Evolutionary conservation across 1,284 basidiomycete genomes (phyloP).

Genomic region (Inonotus obliquus): DNA sequence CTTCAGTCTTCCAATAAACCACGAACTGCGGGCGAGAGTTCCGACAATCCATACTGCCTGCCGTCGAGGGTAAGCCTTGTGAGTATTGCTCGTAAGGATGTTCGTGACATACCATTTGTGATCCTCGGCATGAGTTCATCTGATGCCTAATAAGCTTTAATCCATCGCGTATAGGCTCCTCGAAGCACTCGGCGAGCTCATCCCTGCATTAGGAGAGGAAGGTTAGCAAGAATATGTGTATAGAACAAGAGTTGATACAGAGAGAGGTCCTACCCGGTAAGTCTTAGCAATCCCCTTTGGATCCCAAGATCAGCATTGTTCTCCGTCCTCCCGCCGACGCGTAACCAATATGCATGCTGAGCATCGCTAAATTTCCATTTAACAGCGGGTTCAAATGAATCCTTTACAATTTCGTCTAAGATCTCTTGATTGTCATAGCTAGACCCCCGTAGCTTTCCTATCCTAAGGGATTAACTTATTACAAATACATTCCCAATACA

Average conservation of each 20-base stretch:
- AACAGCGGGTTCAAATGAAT: slow-evolving; percentile 72
- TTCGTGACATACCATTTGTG: slow-evolving; percentile 46
- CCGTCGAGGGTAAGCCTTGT: slow-evolving; percentile 24
- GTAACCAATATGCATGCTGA: slow-evolving; percentile 62
- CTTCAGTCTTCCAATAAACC: slow-evolving; percentile 69
- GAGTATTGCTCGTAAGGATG: background rate
- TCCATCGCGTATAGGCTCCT: slow-evolving; percentile 69
- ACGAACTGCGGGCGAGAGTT: slow-evolving; percentile 73
- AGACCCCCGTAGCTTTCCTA: slow-evolving; percentile 10
- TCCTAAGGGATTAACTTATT: background rate
- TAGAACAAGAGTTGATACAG: background rate
- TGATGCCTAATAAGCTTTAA: slow-evolving; percentile 61
- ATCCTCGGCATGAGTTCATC: slow-evolving; percentile 56
- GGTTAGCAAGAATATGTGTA: slow-evolving; percentile 6
- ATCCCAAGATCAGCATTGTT: slow-evolving; percentile 63
- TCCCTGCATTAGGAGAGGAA: slow-evolving; percentile 28
- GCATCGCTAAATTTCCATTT: slow-evolving; percentile 56
- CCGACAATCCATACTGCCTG: slow-evolving; percentile 74
- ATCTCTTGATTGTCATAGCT: slow-evolving; percentile 59
- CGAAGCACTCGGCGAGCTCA: slow-evolving; percentile 66
- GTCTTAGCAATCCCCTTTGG: slow-evolving; percentile 60
- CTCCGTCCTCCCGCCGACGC: slow-evolving; percentile 71
- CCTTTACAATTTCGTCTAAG: slow-evolving; percentile 58
- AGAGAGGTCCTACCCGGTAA: slow-evolving; percentile 51
- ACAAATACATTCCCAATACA: background rate